phyloP scores from a whole-genome alignment of 2,329 filamentous ascomycete species.

The Paramyrothecium roridum region DNA sequence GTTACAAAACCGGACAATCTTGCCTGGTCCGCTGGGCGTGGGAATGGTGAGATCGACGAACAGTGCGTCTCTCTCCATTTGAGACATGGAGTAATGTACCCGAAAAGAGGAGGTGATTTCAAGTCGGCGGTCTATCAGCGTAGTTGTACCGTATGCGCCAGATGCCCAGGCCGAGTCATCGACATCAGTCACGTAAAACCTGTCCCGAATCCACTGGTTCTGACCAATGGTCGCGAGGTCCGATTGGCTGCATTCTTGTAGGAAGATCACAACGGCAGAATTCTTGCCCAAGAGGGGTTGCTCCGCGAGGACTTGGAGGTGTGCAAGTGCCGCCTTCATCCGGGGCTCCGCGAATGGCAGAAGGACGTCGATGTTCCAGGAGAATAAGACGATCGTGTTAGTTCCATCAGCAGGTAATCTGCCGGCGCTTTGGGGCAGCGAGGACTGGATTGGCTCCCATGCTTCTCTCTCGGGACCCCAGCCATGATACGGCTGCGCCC shows the following conservation, averaged over 20 bases:
- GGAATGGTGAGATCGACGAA: constrained; percentile 45
- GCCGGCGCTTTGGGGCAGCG: neutral
- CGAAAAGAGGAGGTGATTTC: constrained; percentile 43
- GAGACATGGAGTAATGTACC: constrained; percentile 44
- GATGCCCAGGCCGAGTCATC: constrained; percentile 39
- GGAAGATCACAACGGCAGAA: constrained; percentile 37
- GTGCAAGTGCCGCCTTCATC: constrained; percentile 26
- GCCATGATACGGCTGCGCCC: constrained; percentile 3
- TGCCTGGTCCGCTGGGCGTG: constrained; percentile 13
- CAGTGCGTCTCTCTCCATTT: constrained; percentile 50
- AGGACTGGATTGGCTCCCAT: neutral
- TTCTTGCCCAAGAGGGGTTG: constrained; percentile 1
- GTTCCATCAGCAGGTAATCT: constrained; percentile 5
- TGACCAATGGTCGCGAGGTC: constrained; percentile 42
- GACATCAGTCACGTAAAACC: constrained; percentile 47
- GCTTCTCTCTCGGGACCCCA: neutral
- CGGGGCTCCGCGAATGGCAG: constrained; percentile 23
- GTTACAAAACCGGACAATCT: constrained; percentile 47
- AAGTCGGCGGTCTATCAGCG: constrained; percentile 45
- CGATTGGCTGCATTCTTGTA: constrained; percentile 48
- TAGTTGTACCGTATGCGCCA: constrained; percentile 48
- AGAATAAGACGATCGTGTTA: constrained; percentile 23
- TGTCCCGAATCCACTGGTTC: constrained; percentile 42
- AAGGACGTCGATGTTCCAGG: constrained; percentile 36
- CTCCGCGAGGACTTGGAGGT: constrained; percentile 16